Evolutionary conservation across 305 asterid genomes (phyloP).

Genomic region (Solanum chacoense): DNA sequence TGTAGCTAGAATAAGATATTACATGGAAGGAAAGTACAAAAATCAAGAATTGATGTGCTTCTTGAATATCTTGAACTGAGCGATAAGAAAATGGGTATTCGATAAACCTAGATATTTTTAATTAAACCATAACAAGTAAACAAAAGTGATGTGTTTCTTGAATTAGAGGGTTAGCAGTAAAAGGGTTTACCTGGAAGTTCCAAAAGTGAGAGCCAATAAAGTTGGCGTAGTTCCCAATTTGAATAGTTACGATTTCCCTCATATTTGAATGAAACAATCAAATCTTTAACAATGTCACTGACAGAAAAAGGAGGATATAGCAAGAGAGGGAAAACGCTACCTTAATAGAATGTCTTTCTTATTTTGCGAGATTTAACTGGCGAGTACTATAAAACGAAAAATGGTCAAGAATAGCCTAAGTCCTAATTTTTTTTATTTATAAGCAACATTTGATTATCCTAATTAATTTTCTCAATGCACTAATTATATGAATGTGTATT

Average conservation of each 20-base stretch:
- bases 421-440: neutral
- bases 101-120: neutral
- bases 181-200: slow-evolving; percentile 69
- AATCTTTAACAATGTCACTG: neutral
- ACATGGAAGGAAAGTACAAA: neutral
- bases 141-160: neutral
- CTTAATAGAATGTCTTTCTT: neutral
- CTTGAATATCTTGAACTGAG: neutral
- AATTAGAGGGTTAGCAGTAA: neutral
- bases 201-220: slow-evolving; percentile 91
- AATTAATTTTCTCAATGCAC: too few species aligned
- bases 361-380: neutral
- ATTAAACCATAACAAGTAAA: neutral
- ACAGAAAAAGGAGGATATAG: neutral
- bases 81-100: neutral
- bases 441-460: neutral
- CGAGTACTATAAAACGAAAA: neutral
- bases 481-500: too few species aligned
- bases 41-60: neutral
- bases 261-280: slow-evolving; percentile 8
- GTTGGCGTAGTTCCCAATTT: slow-evolving; percentile 70
- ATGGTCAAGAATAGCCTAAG: neutral
- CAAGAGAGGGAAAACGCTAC: neutral
- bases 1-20: neutral
- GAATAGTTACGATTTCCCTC: slow-evolving; percentile 74